Base-by-base conservation (phyloP, 768 basidiomycete species). In the Mycena haematopus region DNA sequence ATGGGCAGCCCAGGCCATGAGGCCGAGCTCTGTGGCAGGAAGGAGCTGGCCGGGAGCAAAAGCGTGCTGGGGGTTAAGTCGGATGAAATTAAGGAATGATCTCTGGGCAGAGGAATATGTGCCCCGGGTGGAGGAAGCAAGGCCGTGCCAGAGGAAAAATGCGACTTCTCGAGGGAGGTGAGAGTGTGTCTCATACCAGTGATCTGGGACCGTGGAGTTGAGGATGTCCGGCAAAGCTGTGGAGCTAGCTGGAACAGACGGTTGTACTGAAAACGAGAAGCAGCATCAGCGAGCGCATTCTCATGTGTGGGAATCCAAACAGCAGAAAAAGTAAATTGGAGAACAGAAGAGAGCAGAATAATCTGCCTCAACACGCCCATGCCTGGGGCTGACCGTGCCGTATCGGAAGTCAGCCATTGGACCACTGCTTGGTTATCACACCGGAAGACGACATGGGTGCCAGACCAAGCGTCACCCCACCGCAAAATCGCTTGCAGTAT, bases 351-450 rank as follows among this genome's bases (percentile, higher is more conserved):
- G 22, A 61, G 60, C 40, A 54, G 42, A 31, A 61, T 46, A 15
- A 61, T 54, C 45, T 54, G 45, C 31, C 60, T 38, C 44, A 61
- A 36, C 27, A 61, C 22, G 36, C 22, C 15, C 60, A 36, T 36
- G 8, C 8, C 6, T 3, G 13, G 8, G 13, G 13, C 13, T 7
- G 36, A 36, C 3, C 36, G 36, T 36, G 36, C 6, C 14, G 36
- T 36, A 11, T 36, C 36, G 13, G 36, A 36, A 36, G 2, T 36
- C 36, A 36, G 36, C 36, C 36, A 36, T 42, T 62, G 35, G 13
- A 69, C 67, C 19, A 73, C 67, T 1, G 71, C 72, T 21, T 71
- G 62, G 50, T 77, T 78, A 55, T 76, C 74, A 35, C 66, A 51
- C 31, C 71, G 68, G 62, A 76, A 77, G 9, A 66, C 56, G 29